phyloP scores from a whole-genome alignment of 495 filamentous ascomycete genomes.

The Trichoderma parareesei region DNA sequence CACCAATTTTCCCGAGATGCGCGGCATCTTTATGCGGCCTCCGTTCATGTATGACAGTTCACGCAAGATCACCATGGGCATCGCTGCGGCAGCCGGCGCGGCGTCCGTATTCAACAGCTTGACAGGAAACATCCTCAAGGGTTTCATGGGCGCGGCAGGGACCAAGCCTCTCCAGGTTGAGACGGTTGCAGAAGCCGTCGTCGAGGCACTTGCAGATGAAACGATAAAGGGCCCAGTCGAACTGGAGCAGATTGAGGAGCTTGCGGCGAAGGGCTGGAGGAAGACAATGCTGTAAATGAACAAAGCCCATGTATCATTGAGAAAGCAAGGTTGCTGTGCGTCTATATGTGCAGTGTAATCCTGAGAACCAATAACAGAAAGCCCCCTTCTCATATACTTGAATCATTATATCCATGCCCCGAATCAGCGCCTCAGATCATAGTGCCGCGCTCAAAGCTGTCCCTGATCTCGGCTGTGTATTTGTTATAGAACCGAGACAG shows the following conservation, averaged over 20 bases:
- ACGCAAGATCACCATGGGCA: constrained; percentile 71
- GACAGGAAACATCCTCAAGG: constrained; percentile 62
- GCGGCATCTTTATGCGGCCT: constrained; percentile 75
- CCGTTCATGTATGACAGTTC: constrained; percentile 82
- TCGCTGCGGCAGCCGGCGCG: constrained; percentile 63
- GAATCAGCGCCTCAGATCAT: constrained; percentile 50
- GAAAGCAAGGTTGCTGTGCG: not conserved
- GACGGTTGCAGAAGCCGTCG: constrained; percentile 71
- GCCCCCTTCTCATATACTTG: not conserved
- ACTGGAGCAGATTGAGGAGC: constrained; percentile 58
- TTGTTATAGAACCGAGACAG: constrained; percentile 93
- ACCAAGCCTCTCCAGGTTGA: constrained; percentile 83
- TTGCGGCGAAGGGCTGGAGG: constrained; percentile 72
- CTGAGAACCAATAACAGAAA: not conserved
- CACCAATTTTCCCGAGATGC: constrained; percentile 60
- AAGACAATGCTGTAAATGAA: constrained; percentile 61
- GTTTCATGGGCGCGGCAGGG: constrained; percentile 69
- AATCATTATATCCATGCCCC: constrained; percentile 10
- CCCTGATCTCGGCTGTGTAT: constrained; percentile 94
- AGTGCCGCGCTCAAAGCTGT: constrained; percentile 95
- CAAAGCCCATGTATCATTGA: not conserved
- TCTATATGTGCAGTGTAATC: constrained; percentile 25
- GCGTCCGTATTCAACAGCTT: constrained; percentile 64
- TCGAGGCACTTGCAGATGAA: constrained; percentile 68
- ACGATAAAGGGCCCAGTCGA: constrained; percentile 61